Evolutionary conservation across 2,329 filamentous ascomycete genomes (phyloP), one percentile per base, ranked within the genome.

Genomic region (Paraconiothyrium sp.): DNA sequence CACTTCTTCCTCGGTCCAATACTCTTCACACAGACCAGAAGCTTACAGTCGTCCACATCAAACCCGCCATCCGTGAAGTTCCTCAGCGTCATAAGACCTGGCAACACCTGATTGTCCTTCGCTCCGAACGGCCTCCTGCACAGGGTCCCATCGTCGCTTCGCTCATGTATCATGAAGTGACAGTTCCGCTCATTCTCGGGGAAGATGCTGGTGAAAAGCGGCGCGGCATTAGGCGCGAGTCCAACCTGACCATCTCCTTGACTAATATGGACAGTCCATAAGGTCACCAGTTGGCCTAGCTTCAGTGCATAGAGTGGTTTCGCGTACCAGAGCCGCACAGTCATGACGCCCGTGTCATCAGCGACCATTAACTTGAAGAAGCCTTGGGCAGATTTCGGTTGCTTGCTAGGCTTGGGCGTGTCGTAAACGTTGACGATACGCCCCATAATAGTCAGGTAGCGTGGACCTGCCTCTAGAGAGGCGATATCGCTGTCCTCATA

Each of bases 21-120:
- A 59, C 83, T 86, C 71, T 86, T 86, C 4, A 89, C 84, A 54
- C 86, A 86, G 0, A 88, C 83, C 2, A 89, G 77, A 2, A 89
- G 76, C 54, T 83, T 86, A 0, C 78, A 82, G 39, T 83, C 82
- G 1, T 75, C 68, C 9, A 86, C 72, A 72, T 89, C 86, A 59
- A 84, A 83, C 0, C 86, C 86, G 2, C 84, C 84, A 43, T 83
- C 79, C 1, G 85, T 76, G 70, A 87, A 89, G 47, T 80, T 81
- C 56, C 83, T 82, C 37, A 89, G 74, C 3, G 84, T 88, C 84
- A 89, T 88, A 11, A 89, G 77, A 1, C 81, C 82, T 5, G 79
- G 74, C 4, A 86, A 72, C 2, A 71, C 65, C 22, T 75, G 70
- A 0, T 69, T 71, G 43, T 76, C 71, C 34, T 72, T 71, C 56